Percentiles rank a stretch among this genome's conserved stretches.
Conservation (phyloP, 2,329 filamentous ascomycete species). For the Setomelanomma holmii region DNA sequence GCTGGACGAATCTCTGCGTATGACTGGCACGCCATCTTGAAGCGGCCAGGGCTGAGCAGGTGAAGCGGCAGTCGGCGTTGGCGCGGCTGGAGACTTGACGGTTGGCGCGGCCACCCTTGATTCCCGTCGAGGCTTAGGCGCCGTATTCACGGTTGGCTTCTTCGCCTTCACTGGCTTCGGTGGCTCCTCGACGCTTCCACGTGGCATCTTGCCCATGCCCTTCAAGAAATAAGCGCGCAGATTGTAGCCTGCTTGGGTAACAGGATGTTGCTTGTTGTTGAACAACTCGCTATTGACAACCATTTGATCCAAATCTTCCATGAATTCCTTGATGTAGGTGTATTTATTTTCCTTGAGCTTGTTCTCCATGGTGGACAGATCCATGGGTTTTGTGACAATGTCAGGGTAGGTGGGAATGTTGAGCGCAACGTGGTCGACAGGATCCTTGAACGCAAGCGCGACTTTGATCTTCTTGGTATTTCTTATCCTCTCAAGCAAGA, state of each 20-base stretch:
- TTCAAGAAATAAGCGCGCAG: constrained; percentile 66
- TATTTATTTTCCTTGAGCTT: constrained; percentile 78
- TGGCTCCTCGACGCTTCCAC: constrained; percentile 60
- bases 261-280: constrained; percentile 79
- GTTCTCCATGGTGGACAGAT: constrained; percentile 81
- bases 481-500: constrained; percentile 70
- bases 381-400: constrained; percentile 80
- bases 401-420: constrained; percentile 76
- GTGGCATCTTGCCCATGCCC: constrained; percentile 67
- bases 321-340: constrained; percentile 72
- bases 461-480: constrained; percentile 87
- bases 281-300: constrained; percentile 80
- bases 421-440: constrained; percentile 79
- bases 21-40: constrained; percentile 78
- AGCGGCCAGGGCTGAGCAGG: constrained; percentile 71
- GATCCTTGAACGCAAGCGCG: constrained; percentile 75
- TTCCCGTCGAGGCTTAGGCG: constrained; percentile 56
- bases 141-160: constrained; percentile 40
- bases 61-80: constrained; percentile 49
- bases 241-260: constrained; percentile 72
- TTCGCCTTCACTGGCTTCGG: constrained; percentile 64
- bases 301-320: constrained; percentile 77
- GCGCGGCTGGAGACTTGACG: constrained; percentile 54
- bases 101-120: constrained; percentile 52
- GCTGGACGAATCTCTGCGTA: constrained; percentile 83